Percentiles rank a stretch among this genome's conserved stretches.
Conservation (phyloP, 306 rosid genomes). For the Trifolium pratense region DNA sequence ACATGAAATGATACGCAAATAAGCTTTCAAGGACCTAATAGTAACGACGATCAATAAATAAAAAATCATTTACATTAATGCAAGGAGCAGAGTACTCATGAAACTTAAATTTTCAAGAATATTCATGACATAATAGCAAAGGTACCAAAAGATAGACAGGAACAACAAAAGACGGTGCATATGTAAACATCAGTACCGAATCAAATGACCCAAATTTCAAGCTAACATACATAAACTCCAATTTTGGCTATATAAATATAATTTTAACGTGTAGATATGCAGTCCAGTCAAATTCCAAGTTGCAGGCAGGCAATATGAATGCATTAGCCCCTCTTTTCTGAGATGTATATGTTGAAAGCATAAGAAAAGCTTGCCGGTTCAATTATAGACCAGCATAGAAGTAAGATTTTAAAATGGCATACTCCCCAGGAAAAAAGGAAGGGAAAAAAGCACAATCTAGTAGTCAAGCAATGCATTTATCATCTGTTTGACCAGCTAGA, state of each 20-base stretch:
- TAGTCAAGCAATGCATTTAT: slow-evolving; percentile 11
- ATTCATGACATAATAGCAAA: not conserved
- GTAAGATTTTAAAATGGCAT: slow-evolving; percentile 14
- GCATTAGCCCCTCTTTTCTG: slow-evolving; percentile 5
- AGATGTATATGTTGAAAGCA: slow-evolving; percentile 21
- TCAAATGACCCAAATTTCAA: slow-evolving; percentile 21
- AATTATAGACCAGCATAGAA: slow-evolving; percentile 7
- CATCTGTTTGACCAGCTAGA: slow-evolving; percentile 4
- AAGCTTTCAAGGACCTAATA: not conserved
- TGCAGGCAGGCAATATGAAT: slow-evolving; percentile 19
- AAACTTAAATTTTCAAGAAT: slow-evolving; percentile 30
- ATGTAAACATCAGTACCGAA: slow-evolving; percentile 9
- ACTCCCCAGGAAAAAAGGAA: not conserved
- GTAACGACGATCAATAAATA: slow-evolving; percentile 4
- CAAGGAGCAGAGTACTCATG: slow-evolving; percentile 22
- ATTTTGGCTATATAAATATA: not conserved
- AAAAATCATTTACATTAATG: slow-evolving; percentile 7
- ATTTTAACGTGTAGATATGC: slow-evolving; percentile 1
- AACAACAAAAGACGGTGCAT: slow-evolving; percentile 21
- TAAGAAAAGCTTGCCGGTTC: slow-evolving; percentile 14
- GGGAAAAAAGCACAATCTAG: slow-evolving; percentile 3
- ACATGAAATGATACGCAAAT: slow-evolving; percentile 12
- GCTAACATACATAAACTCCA: slow-evolving; percentile 6
- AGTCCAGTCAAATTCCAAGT: slow-evolving; percentile 1
- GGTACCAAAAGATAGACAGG: slow-evolving; percentile 14